A percentile compares a stretch with the other conserved stretches of the same genome.
These are phyloP conservation scores for Gaillardinia entomophila DNA, from an alignment of 805 yeast genomes.

Conservation along the genomic window DNA sequence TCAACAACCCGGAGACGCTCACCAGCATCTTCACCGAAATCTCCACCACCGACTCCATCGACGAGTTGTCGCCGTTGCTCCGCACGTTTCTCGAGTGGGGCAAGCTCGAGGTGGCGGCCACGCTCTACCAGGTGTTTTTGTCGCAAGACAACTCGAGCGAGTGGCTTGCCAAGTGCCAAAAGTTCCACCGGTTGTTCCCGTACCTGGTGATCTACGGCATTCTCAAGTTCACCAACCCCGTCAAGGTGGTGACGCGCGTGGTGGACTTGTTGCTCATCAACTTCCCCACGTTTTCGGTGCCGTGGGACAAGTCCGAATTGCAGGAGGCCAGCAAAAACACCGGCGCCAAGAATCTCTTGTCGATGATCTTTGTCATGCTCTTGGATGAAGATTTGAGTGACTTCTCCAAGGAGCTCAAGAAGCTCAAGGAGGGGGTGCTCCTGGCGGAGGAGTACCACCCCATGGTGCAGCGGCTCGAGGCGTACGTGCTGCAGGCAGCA, in stretches of 20 bases:
- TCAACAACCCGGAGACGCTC: constrained; percentile 50
- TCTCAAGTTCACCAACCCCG: constrained; percentile 79
- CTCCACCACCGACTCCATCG: constrained; percentile 45
- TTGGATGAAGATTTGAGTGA: constrained; percentile 69
- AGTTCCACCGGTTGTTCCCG: constrained; percentile 75
- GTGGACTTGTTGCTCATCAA: constrained; percentile 70
- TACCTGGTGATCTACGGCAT: constrained; percentile 73
- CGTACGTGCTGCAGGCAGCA: constrained; percentile 25
- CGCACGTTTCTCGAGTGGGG: constrained; percentile 74
- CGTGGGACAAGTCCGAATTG: constrained; percentile 12
- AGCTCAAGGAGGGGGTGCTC: constrained; percentile 36
- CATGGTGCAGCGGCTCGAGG: constrained; percentile 20
- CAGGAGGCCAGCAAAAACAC: constrained; percentile 6
- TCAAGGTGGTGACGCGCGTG: constrained; percentile 71
- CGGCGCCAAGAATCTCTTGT: constrained; percentile 43
- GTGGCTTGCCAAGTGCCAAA: constrained; percentile 60
- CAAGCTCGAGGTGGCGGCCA: constrained; percentile 77
- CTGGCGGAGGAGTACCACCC: constrained; percentile 11
- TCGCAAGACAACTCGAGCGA: constrained; percentile 81
- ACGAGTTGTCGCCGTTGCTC: constrained; percentile 60
- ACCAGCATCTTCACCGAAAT: constrained; percentile 61
- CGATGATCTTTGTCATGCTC: constrained; percentile 66
- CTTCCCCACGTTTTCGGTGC: constrained; percentile 23
- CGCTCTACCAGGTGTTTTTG: constrained; percentile 72
- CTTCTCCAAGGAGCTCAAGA: constrained; percentile 48